These are phyloP conservation scores for Draba incana DNA, from an alignment of 345 rosid genomes.

Conservation along the genomic window DNA sequence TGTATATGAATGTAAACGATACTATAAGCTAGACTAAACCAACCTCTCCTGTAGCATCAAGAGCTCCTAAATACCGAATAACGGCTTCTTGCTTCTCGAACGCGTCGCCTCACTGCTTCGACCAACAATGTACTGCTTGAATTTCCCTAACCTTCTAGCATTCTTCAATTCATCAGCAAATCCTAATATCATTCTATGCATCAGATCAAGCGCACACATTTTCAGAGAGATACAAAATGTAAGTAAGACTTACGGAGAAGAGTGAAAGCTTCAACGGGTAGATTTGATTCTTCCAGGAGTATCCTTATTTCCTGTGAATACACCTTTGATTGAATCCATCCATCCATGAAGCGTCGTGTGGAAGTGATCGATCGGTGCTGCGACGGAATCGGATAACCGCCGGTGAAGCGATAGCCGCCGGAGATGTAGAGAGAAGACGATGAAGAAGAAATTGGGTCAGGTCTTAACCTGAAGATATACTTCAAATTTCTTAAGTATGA, in stretches of 20 bases:
- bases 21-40: slow-evolving; percentile 32
- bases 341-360: slow-evolving; percentile 57
- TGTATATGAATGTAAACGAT: background rate
- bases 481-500: slow-evolving; percentile 25
- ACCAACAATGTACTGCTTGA: slow-evolving; percentile 78
- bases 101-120: slow-evolving; percentile 82
- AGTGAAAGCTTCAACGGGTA: slow-evolving; percentile 63
- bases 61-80: slow-evolving; percentile 68
- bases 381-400: slow-evolving; percentile 30
- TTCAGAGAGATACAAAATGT: no score
- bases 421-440: slow-evolving; percentile 18
- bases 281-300: slow-evolving; percentile 45
- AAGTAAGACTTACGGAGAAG: slow-evolving; percentile 62
- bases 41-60: slow-evolving; percentile 88
- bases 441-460: slow-evolving; percentile 19
- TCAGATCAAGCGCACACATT: no score
- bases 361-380: slow-evolving; percentile 61
- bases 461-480: slow-evolving; percentile 21
- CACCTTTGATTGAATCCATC: slow-evolving; percentile 86
- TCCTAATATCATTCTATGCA: slow-evolving; percentile 39
- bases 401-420: no score
- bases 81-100: slow-evolving; percentile 86
- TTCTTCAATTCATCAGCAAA: slow-evolving; percentile 83
- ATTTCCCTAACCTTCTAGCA: slow-evolving; percentile 67
- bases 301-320: slow-evolving; percentile 71